phyloP scores from a whole-genome alignment of 2,329 filamentous ascomycete species.

The Trichoderma oligosporum region DNA sequence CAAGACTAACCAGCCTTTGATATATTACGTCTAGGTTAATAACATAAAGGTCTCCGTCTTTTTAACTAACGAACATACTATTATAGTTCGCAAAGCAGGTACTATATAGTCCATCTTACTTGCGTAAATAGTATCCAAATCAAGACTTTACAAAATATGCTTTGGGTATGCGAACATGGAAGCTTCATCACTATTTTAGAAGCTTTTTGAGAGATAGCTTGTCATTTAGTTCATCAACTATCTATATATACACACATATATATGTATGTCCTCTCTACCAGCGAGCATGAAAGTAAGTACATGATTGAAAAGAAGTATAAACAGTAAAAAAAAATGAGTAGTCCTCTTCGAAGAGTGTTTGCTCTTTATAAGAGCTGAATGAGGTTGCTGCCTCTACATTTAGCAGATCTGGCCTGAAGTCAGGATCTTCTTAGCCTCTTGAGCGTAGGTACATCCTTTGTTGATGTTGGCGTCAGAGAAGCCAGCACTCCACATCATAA shows the following conservation, averaged over 20 bases:
- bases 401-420: constrained; percentile 18
- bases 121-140: too few relatives aligned
- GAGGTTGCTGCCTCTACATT: background rate
- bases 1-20: too few relatives aligned
- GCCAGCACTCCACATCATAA: constrained; percentile 24
- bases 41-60: too few relatives aligned
- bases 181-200: too few relatives aligned
- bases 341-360: background rate
- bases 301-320: background rate
- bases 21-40: too few relatives aligned
- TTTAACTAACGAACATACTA: too few relatives aligned
- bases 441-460: constrained; percentile 21
- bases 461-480: constrained; percentile 21
- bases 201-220: too few relatives aligned
- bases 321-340: background rate
- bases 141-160: too few relatives aligned
- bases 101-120: too few relatives aligned
- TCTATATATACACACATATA: background rate
- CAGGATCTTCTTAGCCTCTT: constrained; percentile 20
- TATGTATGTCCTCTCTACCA: background rate
- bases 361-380: background rate
- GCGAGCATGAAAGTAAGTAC: background rate
- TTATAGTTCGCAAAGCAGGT: too few relatives aligned
- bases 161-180: too few relatives aligned
- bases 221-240: background rate